Percentiles rank a stretch among this genome's conserved stretches.
These are phyloP conservation scores for Trichomonas gallinae DNA, from an alignment of 208 protist genomes.

Conservation along the genomic window DNA sequence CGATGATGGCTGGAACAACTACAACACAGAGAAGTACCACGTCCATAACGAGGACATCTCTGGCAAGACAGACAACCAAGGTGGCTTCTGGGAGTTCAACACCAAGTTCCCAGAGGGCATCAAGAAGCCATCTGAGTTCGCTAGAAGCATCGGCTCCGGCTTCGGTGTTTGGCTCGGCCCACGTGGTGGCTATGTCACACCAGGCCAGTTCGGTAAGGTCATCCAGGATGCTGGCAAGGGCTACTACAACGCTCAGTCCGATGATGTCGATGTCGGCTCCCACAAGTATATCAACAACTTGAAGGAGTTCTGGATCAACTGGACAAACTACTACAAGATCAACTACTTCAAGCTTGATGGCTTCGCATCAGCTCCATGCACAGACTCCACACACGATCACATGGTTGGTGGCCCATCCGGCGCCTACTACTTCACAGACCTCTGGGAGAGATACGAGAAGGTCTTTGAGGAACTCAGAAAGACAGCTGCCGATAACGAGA, in stretches of 20 bases:
- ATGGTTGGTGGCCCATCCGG: not conserved
- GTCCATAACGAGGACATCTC: not conserved
- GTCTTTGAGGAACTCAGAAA: not conserved
- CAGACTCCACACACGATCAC: not conserved
- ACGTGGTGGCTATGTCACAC: not conserved
- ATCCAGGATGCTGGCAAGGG: not conserved
- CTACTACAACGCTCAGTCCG: not conserved
- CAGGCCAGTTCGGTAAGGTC: not conserved
- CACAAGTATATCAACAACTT: not conserved
- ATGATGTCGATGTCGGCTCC: not conserved
- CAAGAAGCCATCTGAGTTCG: not conserved
- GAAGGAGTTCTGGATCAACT: not conserved
- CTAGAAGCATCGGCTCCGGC: not conserved
- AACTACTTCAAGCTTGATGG: conserved; percentile 14
- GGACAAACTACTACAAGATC: not conserved
- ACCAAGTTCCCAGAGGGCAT: not conserved
- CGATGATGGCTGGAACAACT: conserved; percentile 15
- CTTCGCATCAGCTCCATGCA: not conserved
- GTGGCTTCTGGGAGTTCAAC: not conserved
- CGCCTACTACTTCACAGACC: not conserved
- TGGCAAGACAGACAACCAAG: not conserved
- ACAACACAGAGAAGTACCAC: not conserved
- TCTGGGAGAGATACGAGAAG: not conserved
- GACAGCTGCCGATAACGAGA: not conserved
- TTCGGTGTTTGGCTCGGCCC: not conserved